These are phyloP conservation scores for Cichorium intybus DNA, from an alignment of 140 eudicot genomes.

Conservation along the genomic window DNA sequence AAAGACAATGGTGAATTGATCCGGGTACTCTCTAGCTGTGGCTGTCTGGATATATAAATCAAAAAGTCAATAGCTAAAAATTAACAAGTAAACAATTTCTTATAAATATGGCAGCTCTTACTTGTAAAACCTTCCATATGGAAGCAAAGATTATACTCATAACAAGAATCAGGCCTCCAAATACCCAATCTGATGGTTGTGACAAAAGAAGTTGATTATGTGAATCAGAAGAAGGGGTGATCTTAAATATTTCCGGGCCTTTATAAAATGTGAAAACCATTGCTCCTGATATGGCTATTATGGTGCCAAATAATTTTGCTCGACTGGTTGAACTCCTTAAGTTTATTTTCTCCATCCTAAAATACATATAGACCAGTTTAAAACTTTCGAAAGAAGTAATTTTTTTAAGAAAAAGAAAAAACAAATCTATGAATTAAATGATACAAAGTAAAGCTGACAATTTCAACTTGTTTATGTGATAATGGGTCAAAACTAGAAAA, in stretches of 20 bases:
- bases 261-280: slow-evolving; percentile 43
- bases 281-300: slow-evolving; percentile 50
- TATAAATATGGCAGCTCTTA: too few species aligned
- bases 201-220: slow-evolving; percentile 26
- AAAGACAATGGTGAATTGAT: slow-evolving; percentile 34
- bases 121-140: slow-evolving; percentile 40
- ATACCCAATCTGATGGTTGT: slow-evolving; percentile 40
- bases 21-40: slow-evolving; percentile 47
- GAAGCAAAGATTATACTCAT: slow-evolving; percentile 20
- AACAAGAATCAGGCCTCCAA: slow-evolving; percentile 41
- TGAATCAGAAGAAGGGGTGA: slow-evolving; percentile 12
- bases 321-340: slow-evolving; percentile 33
- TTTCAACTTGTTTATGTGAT: too few species aligned
- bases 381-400: background rate
- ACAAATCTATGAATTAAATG: too few species aligned
- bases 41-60: slow-evolving; percentile 32
- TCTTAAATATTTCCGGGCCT: slow-evolving; percentile 39
- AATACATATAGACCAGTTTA: background rate
- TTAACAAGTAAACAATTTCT: background rate
- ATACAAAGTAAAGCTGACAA: too few species aligned
- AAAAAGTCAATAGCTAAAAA: background rate
- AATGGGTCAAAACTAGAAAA: too few species aligned
- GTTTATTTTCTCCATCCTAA: slow-evolving; percentile 59
- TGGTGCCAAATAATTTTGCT: slow-evolving; percentile 47
- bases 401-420: background rate